These are phyloP conservation scores for Isabelozyma gotoi DNA, from an alignment of 805 yeast genomes.

Conservation along the genomic window DNA sequence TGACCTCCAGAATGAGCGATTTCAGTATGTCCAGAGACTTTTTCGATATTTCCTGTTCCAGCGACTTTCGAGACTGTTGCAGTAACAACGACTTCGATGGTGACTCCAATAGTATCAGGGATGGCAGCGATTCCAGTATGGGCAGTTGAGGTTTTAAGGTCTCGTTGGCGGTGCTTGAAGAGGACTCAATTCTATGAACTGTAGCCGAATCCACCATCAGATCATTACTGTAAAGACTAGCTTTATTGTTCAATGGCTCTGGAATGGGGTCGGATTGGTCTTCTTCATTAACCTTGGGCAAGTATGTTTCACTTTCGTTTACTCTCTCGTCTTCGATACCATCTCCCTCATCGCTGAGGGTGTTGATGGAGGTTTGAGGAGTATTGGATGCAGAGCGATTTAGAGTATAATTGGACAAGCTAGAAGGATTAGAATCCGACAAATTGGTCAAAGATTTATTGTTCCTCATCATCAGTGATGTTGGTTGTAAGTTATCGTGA, in stretches of 20 bases:
- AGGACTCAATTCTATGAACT: too few species aligned
- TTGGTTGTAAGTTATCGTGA: background rate
- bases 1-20: too few species aligned
- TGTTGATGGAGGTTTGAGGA: slow-evolving; percentile 30
- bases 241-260: too few species aligned
- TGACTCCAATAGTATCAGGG: background rate
- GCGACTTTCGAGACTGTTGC: too few species aligned
- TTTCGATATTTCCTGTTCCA: too few species aligned
- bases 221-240: too few species aligned
- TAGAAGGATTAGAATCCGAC: slow-evolving; percentile 19
- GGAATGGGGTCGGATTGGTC: too few species aligned
- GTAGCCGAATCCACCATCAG: too few species aligned
- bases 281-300: background rate
- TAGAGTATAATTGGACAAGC: slow-evolving; percentile 20
- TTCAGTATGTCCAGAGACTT: too few species aligned
- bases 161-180: too few species aligned
- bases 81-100: too few species aligned
- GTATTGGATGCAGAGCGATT: slow-evolving; percentile 26
- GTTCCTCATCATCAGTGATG: background rate
- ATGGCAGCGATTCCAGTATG: background rate
- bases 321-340: slow-evolving; percentile 4
- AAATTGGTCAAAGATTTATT: slow-evolving; percentile 1
- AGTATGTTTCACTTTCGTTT: background rate
- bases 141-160: too few species aligned
- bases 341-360: slow-evolving; percentile 1